Percentiles rank a stretch among this genome's conserved stretches.
Evolutionary conservation across 2,329 filamentous ascomycete genomes (phyloP).

Genomic region (Rhinocladiella mackenziei): DNA sequence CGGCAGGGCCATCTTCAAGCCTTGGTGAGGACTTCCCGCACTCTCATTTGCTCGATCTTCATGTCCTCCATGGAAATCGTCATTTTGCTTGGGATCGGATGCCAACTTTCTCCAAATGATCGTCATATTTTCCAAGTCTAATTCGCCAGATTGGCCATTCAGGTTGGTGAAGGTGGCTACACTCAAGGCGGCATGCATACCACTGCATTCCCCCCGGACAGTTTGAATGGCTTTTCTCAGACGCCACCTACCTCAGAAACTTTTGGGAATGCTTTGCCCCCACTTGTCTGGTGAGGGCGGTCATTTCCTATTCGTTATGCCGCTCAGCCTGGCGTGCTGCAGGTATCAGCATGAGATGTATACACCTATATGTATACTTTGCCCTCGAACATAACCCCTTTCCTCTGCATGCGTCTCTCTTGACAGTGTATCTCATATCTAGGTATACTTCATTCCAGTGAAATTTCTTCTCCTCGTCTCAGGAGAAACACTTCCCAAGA

Average conservation of each 20-base stretch:
- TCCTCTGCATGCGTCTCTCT: too few species aligned
- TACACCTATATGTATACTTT: not conserved
- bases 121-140: slow-evolving; percentile 10
- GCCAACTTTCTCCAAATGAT: slow-evolving; percentile 17
- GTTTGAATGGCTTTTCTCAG: slow-evolving; percentile 1
- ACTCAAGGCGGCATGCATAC: slow-evolving; percentile 22
- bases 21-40: not conserved
- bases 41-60: slow-evolving; percentile 14
- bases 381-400: not conserved
- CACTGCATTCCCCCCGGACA: slow-evolving; percentile 2
- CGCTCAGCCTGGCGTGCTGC: slow-evolving; percentile 9
- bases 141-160: slow-evolving; percentile 8
- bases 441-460: too few species aligned
- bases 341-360: slow-evolving; percentile 4
- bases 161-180: not conserved
- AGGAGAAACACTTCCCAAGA: not conserved
- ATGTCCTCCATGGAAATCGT: slow-evolving; percentile 10
- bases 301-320: not conserved
- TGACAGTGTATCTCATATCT: too few species aligned
- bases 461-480: not conserved
- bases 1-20: slow-evolving; percentile 22
- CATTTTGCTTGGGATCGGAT: slow-evolving; percentile 19
- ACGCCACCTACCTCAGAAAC: not conserved
- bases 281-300: not conserved
- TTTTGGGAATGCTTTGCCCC: not conserved